A percentile compares a stretch with the other conserved stretches of the same genome.
Conservation (phyloP, 1,284 basidiomycete genomes). For the Apiotrichum mycotoxinovorans region DNA sequence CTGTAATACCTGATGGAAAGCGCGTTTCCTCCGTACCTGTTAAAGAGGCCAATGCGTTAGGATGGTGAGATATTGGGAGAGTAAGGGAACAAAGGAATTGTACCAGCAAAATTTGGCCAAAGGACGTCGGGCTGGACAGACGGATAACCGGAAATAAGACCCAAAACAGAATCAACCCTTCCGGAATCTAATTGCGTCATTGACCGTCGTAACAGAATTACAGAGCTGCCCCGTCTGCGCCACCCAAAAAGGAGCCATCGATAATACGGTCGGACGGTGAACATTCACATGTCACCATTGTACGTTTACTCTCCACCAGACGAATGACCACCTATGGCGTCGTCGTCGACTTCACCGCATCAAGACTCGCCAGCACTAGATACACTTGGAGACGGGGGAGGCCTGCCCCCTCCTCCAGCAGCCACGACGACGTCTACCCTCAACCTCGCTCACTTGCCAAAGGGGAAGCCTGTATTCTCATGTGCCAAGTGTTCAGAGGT, state of each 20-base stretch:
- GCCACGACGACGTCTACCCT: slow-evolving; percentile 16
- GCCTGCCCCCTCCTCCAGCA: neutral
- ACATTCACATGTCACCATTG: too few relatives aligned
- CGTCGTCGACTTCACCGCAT: neutral
- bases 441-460: slow-evolving; percentile 38
- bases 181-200: neutral
- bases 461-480: slow-evolving; percentile 37
- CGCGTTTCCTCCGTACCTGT: neutral
- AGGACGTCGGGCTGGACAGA: too few relatives aligned
- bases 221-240: neutral
- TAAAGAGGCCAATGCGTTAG: neutral
- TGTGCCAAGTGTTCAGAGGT: slow-evolving; percentile 44
- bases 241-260: too few relatives aligned
- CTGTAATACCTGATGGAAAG: neutral
- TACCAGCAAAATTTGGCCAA: too few relatives aligned
- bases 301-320: too few relatives aligned
- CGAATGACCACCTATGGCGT: too few relatives aligned
- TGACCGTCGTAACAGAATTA: neutral
- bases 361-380: neutral
- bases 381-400: neutral
- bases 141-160: neutral
- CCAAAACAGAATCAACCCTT: neutral
- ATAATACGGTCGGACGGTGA: too few relatives aligned
- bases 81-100: neutral
- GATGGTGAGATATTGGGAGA: neutral